A percentile compares a stretch with the other conserved stretches of the same genome.
phyloP scores from a whole-genome alignment of 768 basidiomycete species.

The Lactarius sanguifluus region DNA sequence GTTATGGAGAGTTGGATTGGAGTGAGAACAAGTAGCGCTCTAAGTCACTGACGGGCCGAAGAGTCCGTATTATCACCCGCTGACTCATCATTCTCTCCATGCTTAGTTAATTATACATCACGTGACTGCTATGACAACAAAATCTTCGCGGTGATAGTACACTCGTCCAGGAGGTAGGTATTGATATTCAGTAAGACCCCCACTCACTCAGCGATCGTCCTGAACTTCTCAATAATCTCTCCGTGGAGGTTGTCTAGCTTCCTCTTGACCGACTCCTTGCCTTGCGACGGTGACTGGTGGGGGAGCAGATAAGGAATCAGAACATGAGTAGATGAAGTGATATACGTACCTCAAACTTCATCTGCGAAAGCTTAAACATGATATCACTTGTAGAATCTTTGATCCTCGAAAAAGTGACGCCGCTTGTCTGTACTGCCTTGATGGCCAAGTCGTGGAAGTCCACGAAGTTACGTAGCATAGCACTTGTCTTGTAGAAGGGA shows the following conservation, averaged over 20 bases:
- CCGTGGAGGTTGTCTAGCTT: slow-evolving; percentile 77
- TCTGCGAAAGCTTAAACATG: slow-evolving; percentile 97
- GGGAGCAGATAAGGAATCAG: slow-evolving; percentile 8
- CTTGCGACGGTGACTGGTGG: slow-evolving; percentile 83
- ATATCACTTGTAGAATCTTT: slow-evolving; percentile 84
- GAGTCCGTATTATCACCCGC: not conserved
- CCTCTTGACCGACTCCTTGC: slow-evolving; percentile 77
- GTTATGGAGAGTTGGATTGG: not conserved
- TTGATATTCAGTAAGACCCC: not conserved
- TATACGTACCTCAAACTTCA: slow-evolving; percentile 90
- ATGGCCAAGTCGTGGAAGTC: slow-evolving; percentile 90
- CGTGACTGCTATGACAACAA: not conserved
- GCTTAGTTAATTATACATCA: not conserved
- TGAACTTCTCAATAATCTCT: slow-evolving; percentile 93
- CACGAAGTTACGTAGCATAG: slow-evolving; percentile 94
- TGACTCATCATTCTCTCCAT: not conserved
- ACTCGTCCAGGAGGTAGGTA: not conserved
- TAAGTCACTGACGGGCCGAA: not conserved
- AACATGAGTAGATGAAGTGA: not conserved
- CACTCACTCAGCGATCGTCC: slow-evolving; percentile 72
- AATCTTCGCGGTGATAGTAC: not conserved
- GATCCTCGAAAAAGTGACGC: slow-evolving; percentile 83
- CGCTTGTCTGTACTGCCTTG: slow-evolving; percentile 78
- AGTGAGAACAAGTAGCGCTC: not conserved
- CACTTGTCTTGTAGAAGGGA: slow-evolving; percentile 98